Conservation (phyloP, 805 yeast genomes). For the Priceomyces haplophilus region DNA sequence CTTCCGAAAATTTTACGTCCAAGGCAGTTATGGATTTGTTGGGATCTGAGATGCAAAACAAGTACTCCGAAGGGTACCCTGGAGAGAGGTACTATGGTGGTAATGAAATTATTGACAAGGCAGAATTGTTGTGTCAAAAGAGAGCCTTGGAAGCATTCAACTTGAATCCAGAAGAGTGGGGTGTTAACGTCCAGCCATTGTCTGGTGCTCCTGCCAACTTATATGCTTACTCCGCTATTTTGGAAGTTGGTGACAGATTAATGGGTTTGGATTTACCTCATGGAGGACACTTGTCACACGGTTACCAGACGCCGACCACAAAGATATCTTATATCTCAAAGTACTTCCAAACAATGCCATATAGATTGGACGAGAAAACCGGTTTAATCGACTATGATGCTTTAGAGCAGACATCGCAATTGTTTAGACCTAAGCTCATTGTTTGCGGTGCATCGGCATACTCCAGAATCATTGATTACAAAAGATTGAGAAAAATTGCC, state of each 20-base stretch:
- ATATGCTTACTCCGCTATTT: slow-evolving; percentile 91
- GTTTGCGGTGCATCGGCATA: slow-evolving; percentile 99
- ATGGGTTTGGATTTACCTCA: slow-evolving; percentile 99
- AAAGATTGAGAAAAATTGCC: slow-evolving; percentile 93
- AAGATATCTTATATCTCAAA: slow-evolving; percentile 95
- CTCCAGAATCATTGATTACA: slow-evolving; percentile 94
- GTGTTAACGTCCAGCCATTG: slow-evolving; percentile 94
- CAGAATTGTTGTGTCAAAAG: slow-evolving; percentile 87
- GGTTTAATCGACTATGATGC: slow-evolving; percentile 96
- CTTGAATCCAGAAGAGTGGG: slow-evolving; percentile 83
- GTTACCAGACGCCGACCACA: slow-evolving; percentile 91
- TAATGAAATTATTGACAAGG: slow-evolving; percentile 92
- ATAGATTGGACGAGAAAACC: slow-evolving; percentile 86
- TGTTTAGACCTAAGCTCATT: slow-evolving; percentile 93
- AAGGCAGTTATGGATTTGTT: slow-evolving; percentile 93
- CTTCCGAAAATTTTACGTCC: slow-evolving; percentile 96
- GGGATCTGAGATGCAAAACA: slow-evolving; percentile 97
- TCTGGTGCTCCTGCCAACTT: slow-evolving; percentile 98
- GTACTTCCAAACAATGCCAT: slow-evolving; percentile 98
- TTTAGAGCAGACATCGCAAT: slow-evolving; percentile 82
- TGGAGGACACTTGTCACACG: slow-evolving; percentile 98
- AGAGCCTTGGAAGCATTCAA: slow-evolving; percentile 91
- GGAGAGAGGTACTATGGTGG: slow-evolving; percentile 99
- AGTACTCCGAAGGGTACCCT: slow-evolving; percentile 98
- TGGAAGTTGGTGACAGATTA: slow-evolving; percentile 93